Evolutionary conservation across 805 yeast genomes (phyloP), one percentile per base, ranked within the genome.

Genomic region (Zygoascus flipseniorum): DNA sequence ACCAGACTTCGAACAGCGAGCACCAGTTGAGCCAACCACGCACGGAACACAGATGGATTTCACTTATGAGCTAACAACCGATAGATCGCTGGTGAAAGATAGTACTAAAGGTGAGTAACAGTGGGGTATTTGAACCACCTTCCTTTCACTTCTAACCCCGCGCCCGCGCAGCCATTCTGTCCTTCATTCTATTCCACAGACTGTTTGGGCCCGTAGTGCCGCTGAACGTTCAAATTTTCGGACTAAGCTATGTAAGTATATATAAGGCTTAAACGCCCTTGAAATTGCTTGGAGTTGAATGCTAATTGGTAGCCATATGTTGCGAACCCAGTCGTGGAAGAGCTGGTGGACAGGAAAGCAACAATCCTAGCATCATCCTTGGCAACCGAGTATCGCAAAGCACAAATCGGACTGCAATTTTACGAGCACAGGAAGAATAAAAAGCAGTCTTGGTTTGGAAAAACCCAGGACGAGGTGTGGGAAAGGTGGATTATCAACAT

Each of bases 181-280:
- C 86, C 72, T 72, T 86, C 1, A 79, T 86, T 18, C 78, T 86
- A 64, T 86, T 86, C 65, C 79, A 81, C 52, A 69, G 95, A 45
- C 69, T 84, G 28, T 80, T 86, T 62, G 92, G 90, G 0, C 75
- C 82, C 0, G 71, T 84, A 16, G 65, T 69, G 1, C 89, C 90
- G 1, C 65, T 70, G 14, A 75, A 79, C 3, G 67, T 70, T n/a
- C 83, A 81, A 56, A 80, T 81, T 50, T 65, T 78, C 9, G 82
- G 77, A 16, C 72, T 83, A 2, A 75, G 86, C 4, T 85, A 83
- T 59, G 67, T 64, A 55, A 48, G 65, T 57, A 8, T 23, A 23
- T 23, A 23, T 23, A n/a, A n/a, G n/a, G n/a, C n/a, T n/a, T n/a
- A n/a, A n/a, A n/a, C n/a, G n/a, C n/a, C n/a, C n/a, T n/a, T n/a